Percentiles rank a stretch among this genome's conserved stretches.
phyloP scores from a whole-genome alignment of 305 asterid genomes.

The Fraxinus platypoda region DNA sequence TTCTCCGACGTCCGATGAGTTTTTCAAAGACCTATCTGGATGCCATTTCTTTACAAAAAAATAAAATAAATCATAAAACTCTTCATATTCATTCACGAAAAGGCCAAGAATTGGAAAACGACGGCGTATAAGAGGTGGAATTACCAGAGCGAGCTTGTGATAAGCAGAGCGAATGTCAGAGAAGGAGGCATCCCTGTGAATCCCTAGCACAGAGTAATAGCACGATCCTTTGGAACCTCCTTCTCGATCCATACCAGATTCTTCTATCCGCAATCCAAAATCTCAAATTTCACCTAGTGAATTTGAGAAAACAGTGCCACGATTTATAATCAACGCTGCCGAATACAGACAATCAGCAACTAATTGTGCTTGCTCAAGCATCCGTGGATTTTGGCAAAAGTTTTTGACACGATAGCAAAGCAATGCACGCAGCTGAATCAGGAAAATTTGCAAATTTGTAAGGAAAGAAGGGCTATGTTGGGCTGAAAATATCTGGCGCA shows the following conservation, averaged over 20 bases:
- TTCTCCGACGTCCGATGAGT: slow-evolving; percentile 71
- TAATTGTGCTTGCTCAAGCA: neutral
- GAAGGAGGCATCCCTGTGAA: slow-evolving; percentile 73
- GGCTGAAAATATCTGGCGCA: slow-evolving; percentile 33
- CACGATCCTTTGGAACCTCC: slow-evolving; percentile 61
- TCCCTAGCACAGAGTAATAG: slow-evolving; percentile 75
- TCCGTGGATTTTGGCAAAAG: neutral
- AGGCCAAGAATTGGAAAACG: neutral
- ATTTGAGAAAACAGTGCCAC: neutral
- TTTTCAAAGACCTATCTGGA: slow-evolving; percentile 78
- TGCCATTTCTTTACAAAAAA: slow-evolving; percentile 66
- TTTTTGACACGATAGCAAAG: neutral
- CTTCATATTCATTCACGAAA: neutral
- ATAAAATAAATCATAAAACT: neutral
- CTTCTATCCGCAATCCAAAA: neutral
- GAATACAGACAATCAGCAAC: neutral
- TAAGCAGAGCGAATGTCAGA: slow-evolving; percentile 83
- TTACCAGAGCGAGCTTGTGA: slow-evolving; percentile 80
- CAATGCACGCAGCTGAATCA: neutral
- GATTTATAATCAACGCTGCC: neutral
- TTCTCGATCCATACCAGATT: slow-evolving; percentile 49
- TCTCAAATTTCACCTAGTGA: neutral
- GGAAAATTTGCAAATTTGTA: neutral
- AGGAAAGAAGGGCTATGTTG: neutral
- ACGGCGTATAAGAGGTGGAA: neutral